Evolutionary conservation across 257 asterid genomes (phyloP).

Genomic region (Ajuga chamaepitys): DNA sequence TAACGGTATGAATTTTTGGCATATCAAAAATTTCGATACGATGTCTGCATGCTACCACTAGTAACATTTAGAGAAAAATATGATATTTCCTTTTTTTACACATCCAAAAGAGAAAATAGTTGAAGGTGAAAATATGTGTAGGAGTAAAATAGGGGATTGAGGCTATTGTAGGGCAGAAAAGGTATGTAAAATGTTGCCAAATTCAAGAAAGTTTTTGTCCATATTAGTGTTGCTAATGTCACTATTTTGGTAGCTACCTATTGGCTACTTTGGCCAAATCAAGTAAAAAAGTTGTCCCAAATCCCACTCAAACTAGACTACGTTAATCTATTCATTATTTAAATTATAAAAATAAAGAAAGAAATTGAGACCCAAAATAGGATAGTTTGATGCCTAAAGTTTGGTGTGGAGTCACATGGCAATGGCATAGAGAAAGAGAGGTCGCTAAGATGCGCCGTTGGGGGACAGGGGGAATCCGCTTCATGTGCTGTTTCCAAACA

Average conservation of each 20-base stretch:
- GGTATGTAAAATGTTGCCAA: constrained; percentile 16
- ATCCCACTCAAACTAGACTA: background rate
- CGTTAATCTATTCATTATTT: too few species aligned
- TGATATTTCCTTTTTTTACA: too few species aligned
- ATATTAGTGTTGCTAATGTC: constrained; percentile 17
- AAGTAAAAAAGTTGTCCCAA: background rate
- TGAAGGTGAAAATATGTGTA: background rate
- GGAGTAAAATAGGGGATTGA: constrained; percentile 13
- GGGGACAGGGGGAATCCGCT: constrained; percentile 29
- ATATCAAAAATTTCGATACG: too few species aligned
- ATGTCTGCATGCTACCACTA: too few species aligned
- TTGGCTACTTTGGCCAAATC: background rate
- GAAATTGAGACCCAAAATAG: background rate
- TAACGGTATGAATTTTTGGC: too few species aligned
- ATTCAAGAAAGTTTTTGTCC: constrained; percentile 21
- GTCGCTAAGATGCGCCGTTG: constrained; percentile 24
- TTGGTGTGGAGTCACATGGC: too few species aligned
- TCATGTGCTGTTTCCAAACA: constrained; percentile 33
- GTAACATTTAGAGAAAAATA: too few species aligned
- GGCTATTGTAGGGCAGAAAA: constrained; percentile 8
- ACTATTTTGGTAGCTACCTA: background rate
- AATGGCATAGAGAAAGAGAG: background rate
- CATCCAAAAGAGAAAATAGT: too few species aligned
- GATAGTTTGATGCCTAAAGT: background rate
- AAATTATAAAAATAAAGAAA: background rate